Percentiles rank a stretch among this genome's conserved stretches.
These are phyloP conservation scores for Myxozyma lipomycoides DNA, from an alignment of 805 yeast genomes.

Conservation along the genomic window DNA sequence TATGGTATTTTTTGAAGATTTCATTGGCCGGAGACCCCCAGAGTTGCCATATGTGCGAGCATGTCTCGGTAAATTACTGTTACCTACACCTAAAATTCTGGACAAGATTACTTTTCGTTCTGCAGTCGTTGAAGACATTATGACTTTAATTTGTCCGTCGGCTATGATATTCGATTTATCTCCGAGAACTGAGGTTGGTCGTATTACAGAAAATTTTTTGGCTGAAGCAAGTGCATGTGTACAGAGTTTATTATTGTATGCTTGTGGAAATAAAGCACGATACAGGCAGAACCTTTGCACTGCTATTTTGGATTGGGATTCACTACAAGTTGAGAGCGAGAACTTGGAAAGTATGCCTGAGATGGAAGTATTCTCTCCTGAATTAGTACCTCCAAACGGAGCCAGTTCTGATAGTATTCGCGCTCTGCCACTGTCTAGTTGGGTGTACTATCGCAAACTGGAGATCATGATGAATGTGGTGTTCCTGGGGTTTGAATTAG, in stretches of 20 bases:
- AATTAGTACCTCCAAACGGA: background rate
- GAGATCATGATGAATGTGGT: constrained; percentile 68
- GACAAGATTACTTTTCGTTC: constrained; percentile 14
- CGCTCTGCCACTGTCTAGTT: constrained; percentile 66
- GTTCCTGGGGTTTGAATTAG: constrained; percentile 69
- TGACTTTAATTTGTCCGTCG: constrained; percentile 14
- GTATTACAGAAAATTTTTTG: background rate
- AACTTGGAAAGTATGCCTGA: constrained; percentile 42
- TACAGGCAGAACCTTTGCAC: constrained; percentile 71
- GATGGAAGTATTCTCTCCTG: constrained; percentile 19
- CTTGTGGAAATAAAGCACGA: constrained; percentile 68
- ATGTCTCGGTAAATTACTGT: constrained; percentile 3
- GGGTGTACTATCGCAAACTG: constrained; percentile 63
- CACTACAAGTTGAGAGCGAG: constrained; percentile 73
- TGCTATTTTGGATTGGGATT: constrained; percentile 62
- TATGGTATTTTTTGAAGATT: constrained; percentile 5
- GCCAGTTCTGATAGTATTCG: constrained; percentile 38
- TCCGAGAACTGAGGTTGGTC: background rate
- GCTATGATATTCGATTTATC: constrained; percentile 3
- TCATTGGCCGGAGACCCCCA: constrained; percentile 9
- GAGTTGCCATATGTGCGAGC: constrained; percentile 23
- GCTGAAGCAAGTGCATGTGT: constrained; percentile 35
- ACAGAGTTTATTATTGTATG: constrained; percentile 47
- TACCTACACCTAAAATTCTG: constrained; percentile 2
- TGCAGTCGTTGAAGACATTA: constrained; percentile 10